Evolutionary conservation across 139 green algal genomes (phyloP).

Genomic region (Chlorella sorokiniana): DNA sequence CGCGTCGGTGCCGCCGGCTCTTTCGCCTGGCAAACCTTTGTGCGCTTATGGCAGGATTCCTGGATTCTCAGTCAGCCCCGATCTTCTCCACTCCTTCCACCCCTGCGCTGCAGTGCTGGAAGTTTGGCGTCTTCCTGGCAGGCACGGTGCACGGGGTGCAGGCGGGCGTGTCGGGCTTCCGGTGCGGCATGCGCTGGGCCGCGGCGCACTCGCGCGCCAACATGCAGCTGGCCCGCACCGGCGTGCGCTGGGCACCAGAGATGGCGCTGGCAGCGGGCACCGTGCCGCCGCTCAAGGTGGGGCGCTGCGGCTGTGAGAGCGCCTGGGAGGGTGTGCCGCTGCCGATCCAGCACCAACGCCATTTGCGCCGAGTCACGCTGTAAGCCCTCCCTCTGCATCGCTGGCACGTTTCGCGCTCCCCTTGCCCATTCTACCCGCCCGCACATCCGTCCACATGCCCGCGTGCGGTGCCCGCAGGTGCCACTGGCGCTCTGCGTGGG

Average conservation of each 20-base stretch:
- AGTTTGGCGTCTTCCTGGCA: background rate
- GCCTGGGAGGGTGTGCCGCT: no score
- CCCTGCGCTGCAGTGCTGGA: slow-evolving; percentile 16
- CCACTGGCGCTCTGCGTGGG: slow-evolving; percentile 1
- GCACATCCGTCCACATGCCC: no score
- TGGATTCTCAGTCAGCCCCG: background rate
- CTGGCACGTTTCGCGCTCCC: no score
- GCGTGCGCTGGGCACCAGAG: background rate
- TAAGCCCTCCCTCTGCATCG: background rate
- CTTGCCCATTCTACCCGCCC: background rate
- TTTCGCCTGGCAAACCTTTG: no score
- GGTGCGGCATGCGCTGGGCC: slow-evolving; percentile 9
- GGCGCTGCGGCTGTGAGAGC: background rate
- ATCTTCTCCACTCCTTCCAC: background rate
- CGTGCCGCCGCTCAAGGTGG: slow-evolving; percentile 12
- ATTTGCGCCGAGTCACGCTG: background rate
- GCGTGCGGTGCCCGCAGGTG: background rate
- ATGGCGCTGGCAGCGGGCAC: slow-evolving; percentile 16
- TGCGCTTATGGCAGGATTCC: background rate
- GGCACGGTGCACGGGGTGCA: slow-evolving; percentile 15
- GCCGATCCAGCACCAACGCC: no score
- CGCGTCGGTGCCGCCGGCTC: no score
- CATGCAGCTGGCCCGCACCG: background rate
- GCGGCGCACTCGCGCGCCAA: background rate
- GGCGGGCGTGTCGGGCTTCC: slow-evolving; percentile 12